These are phyloP conservation scores for Euphrasia arctica DNA, from an alignment of 305 asterid species.

Conservation along the genomic window DNA sequence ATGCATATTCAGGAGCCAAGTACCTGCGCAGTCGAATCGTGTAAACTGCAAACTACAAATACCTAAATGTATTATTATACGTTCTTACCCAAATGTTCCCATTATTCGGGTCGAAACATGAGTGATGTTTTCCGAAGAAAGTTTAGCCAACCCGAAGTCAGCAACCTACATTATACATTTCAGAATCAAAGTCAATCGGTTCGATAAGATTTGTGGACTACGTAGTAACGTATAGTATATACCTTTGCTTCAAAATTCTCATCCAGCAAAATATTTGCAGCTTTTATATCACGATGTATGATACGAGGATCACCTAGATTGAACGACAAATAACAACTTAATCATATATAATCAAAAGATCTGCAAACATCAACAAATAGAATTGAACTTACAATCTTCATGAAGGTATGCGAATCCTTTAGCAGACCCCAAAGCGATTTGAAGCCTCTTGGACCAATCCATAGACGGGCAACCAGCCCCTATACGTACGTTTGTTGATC, in stretches of 20 bases:
- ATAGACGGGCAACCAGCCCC: conserved; percentile 55
- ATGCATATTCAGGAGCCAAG: conserved; percentile 87
- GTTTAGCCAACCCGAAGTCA: conserved; percentile 93
- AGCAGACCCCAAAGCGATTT: conserved; percentile 80
- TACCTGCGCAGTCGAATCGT: conserved; percentile 36
- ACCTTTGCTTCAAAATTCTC: conserved; percentile 77
- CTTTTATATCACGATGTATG: conserved; percentile 86
- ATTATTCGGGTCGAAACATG: conserved; percentile 93
- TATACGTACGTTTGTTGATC: conserved; percentile 5
- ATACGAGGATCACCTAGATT: conserved; percentile 84
- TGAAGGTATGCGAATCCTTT: conserved; percentile 94
- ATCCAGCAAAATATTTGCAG: conserved; percentile 77
- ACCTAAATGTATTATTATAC: not conserved
- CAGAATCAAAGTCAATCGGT: not conserved
- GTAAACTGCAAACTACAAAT: too few species aligned
- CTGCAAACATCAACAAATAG: too few species aligned
- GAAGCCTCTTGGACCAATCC: conserved; percentile 70
- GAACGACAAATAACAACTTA: too few species aligned
- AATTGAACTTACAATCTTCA: conserved; percentile 63
- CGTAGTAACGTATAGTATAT: not conserved
- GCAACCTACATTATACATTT: conserved; percentile 54
- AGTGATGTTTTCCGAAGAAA: conserved; percentile 65
- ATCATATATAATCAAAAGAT: too few species aligned
- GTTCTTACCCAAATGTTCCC: conserved; percentile 88
- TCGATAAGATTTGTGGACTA: too few species aligned